Base-by-base conservation (phyloP, 352 stramenopile species). In the Hyaloperonospora brassicae region DNA sequence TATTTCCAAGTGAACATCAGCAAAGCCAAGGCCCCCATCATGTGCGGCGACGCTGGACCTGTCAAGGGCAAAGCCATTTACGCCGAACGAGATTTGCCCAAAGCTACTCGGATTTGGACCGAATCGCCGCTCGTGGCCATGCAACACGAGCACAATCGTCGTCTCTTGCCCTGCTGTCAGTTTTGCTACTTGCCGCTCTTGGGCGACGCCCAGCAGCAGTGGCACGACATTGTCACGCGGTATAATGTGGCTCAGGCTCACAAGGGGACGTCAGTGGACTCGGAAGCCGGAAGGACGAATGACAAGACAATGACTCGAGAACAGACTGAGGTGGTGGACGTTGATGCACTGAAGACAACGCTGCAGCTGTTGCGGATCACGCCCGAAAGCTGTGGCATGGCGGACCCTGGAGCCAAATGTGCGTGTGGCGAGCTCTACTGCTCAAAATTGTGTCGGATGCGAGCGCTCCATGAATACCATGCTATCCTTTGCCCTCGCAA, bases 351-450 rank as follows among this genome's bases (percentile, higher is more conserved):
- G 25, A 68, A 86, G 35, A 56, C 72, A 5, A 68, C 75, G 4
- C 54, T 87, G 0, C 14, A 55, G n/a, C 46, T 62, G 17, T 55
- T 85, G 23, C 40, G 70, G 0, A 75, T 87, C 31, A 68, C 76
- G 11, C 69, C 64, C 6, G 61, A 68, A 27, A 68, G 65, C 36
- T 87, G 76, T 45, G 76, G 79, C 5, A 71, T 89, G 36, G 59
- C 62, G 0, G 60, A 50, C 0, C 55, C 76, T 0, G 65, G 27
- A 4, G 66, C 70, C 11, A 62, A 40, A 10, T 86, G 80, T 48
- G 39, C 56, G 34, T 96, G 87, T 43, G 85, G 87, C 5, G 84
- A 93, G 21, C 31, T 81, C 10, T 96, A 95, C 57, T 96, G 87
- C 76, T 94, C 84, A 5, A 76, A 76, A 44, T 57, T 79, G 11